Conservation (phyloP, 257 asterid genomes). For the Petunia secreta region DNA sequence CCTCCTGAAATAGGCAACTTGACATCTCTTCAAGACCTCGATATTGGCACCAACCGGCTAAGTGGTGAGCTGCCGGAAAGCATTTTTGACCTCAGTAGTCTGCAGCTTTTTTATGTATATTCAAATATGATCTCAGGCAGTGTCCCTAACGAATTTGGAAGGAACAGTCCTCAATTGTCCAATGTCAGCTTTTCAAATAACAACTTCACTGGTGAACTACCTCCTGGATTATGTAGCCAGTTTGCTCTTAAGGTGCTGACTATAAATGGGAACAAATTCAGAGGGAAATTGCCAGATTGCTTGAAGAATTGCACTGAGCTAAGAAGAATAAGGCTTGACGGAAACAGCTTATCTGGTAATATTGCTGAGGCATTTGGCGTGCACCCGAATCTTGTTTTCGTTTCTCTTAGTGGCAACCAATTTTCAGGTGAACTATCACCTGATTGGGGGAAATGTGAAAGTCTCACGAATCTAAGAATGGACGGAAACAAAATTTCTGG, state of each 20-base stretch:
- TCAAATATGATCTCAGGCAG: constrained; percentile 57
- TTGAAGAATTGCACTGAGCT: constrained; percentile 60
- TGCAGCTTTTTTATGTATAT: constrained; percentile 42
- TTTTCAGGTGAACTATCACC: constrained; percentile 63
- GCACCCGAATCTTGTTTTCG: constrained; percentile 55
- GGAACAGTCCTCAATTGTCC: constrained; percentile 42
- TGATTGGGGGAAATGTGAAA: constrained; percentile 56
- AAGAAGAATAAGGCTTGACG: constrained; percentile 59
- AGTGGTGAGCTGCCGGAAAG: constrained; percentile 66
- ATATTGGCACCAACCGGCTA: constrained; percentile 53
- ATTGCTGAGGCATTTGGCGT: constrained; percentile 61
- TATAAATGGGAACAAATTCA: constrained; percentile 52
- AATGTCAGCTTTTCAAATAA: constrained; percentile 60
- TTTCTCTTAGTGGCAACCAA: constrained; percentile 56
- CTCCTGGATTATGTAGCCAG: constrained; percentile 59
- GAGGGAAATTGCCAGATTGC: constrained; percentile 72
- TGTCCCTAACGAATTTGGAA: constrained; percentile 67
- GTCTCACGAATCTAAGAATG: constrained; percentile 54
- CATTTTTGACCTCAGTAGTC: constrained; percentile 50
- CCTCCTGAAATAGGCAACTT: constrained; percentile 66
- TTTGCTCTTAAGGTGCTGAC: constrained; percentile 57
- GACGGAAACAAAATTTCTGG: constrained; percentile 64
- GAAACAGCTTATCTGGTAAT: constrained; percentile 61
- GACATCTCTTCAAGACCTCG: constrained; percentile 39
- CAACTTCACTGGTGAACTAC: constrained; percentile 72